phyloP scores from a whole-genome alignment of 257 asterid genomes.

The Ballota nigra region DNA sequence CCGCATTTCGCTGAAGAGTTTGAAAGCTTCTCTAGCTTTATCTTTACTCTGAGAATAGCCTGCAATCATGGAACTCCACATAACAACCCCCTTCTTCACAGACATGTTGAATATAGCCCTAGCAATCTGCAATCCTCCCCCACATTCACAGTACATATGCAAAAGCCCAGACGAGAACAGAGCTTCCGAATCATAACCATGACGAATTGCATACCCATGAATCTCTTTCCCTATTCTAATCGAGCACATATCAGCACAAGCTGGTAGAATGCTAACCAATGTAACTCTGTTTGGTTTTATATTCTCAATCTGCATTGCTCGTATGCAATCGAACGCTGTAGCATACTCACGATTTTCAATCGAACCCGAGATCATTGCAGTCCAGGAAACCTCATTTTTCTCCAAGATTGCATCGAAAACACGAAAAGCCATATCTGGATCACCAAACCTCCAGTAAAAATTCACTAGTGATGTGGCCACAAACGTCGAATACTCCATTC shows the following conservation, averaged over 20 bases:
- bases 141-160: conserved; percentile 51
- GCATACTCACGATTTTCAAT: conserved; percentile 32
- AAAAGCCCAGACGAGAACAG: conserved; percentile 48
- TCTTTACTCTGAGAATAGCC: conserved; percentile 45
- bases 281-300: conserved; percentile 61
- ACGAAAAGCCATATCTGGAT: conserved; percentile 41
- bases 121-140: conserved; percentile 32
- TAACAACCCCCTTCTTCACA: conserved; percentile 47
- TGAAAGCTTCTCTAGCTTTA: conserved; percentile 46
- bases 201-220: conserved; percentile 58
- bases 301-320: conserved; percentile 46
- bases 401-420: conserved; percentile 54
- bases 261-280: conserved; percentile 52
- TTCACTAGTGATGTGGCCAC: conserved; percentile 47
- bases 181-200: conserved; percentile 45
- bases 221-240: conserved; percentile 45
- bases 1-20: conserved; percentile 54
- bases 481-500: conserved; percentile 43
- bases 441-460: conserved; percentile 50
- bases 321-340: conserved; percentile 40
- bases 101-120: conserved; percentile 49
- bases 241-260: conserved; percentile 39
- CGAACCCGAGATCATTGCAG: conserved; percentile 66
- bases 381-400: conserved; percentile 75
- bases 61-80: conserved; percentile 71